Percentiles rank a stretch among this genome's conserved stretches.
phyloP scores from a whole-genome alignment of 176 grass and related monocot species.

The Oryza nivara region DNA sequence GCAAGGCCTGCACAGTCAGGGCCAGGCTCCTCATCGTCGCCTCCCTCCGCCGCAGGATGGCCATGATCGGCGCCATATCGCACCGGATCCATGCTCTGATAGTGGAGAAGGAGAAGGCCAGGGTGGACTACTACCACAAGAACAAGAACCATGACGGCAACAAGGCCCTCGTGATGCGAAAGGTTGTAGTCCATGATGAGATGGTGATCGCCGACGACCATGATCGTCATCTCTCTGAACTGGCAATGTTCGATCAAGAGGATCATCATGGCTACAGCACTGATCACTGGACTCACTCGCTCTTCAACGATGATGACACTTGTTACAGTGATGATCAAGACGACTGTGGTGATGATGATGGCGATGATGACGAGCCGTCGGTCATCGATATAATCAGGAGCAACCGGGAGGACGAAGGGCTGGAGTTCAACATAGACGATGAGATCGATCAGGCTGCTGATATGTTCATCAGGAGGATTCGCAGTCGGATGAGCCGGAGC shows the following conservation, averaged over 20 bases:
- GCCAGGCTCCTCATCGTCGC: conserved; percentile 58
- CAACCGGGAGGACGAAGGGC: conserved; percentile 50
- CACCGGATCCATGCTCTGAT: conserved; percentile 66
- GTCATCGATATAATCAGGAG: conserved; percentile 79
- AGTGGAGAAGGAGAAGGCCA: conserved; percentile 22
- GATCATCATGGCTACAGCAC: background rate
- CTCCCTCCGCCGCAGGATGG: conserved; percentile 50
- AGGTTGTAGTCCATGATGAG: background rate
- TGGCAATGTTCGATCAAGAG: conserved; percentile 29
- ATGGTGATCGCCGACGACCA: conserved; percentile 26
- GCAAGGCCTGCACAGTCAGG: conserved; percentile 54
- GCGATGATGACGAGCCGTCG: conserved; percentile 26
- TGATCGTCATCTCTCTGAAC: conserved; percentile 31
- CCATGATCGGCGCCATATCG: conserved; percentile 44
- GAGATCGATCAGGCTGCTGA: conserved; percentile 80
- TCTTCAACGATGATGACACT: conserved; percentile 48
- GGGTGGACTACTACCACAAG: background rate
- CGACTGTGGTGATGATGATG: conserved; percentile 37
- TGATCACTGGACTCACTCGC: conserved; percentile 46
- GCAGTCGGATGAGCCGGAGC: conserved; percentile 47
- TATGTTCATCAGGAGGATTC: conserved; percentile 80
- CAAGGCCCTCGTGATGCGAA: conserved; percentile 35
- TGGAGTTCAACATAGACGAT: conserved; percentile 74
- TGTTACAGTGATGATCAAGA: background rate
- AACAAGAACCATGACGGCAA: background rate